A percentile compares a stretch with the other conserved stretches of the same genome.
Evolutionary conservation across 371 early-diverging fungal genomes (phyloP).

Genomic region (Syncephalastrum contaminatum): DNA sequence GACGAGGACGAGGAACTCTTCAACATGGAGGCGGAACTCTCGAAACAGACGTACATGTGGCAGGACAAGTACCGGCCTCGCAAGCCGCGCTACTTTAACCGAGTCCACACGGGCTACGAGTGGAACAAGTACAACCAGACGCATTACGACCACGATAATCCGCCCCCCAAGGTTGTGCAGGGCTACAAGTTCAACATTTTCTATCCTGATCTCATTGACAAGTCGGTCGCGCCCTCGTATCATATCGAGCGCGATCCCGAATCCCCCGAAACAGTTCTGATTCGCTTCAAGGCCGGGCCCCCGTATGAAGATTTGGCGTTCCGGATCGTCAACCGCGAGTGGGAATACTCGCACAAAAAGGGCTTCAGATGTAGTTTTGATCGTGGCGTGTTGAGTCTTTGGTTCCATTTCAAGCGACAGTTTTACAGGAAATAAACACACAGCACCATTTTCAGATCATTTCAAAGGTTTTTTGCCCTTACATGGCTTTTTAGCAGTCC

Average conservation of each 20-base stretch:
- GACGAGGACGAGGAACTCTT: conserved; percentile 83
- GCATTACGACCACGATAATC: conserved; percentile 95
- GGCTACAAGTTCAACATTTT: conserved; percentile 97
- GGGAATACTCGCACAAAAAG: conserved; percentile 91
- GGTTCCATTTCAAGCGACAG: conserved; percentile 92
- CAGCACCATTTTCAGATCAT: not conserved
- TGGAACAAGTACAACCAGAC: conserved; percentile 99
- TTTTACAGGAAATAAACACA: conserved; percentile 77
- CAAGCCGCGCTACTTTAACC: conserved; percentile 93
- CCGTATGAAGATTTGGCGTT: conserved; percentile 97
- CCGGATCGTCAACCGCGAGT: conserved; percentile 91
- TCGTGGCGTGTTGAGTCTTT: conserved; percentile 86
- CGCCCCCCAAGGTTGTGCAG: conserved; percentile 96
- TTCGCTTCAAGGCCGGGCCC: conserved; percentile 90
- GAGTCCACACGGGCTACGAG: conserved; percentile 94
- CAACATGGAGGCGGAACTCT: conserved; percentile 73
- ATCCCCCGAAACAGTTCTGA: conserved; percentile 74
- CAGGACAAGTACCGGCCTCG: conserved; percentile 93
- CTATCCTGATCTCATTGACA: conserved; percentile 95
- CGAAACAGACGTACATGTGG: conserved; percentile 74
- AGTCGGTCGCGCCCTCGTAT: conserved; percentile 85
- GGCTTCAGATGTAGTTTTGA: conserved; percentile 93
- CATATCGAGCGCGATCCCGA: conserved; percentile 76
- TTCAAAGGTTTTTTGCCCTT: too few species aligned
- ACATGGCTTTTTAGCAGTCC: too few species aligned